A percentile compares a stretch with the other conserved stretches of the same genome.
phyloP scores from a whole-genome alignment of 352 stramenopile species.

The Globisporangium alternatum region DNA sequence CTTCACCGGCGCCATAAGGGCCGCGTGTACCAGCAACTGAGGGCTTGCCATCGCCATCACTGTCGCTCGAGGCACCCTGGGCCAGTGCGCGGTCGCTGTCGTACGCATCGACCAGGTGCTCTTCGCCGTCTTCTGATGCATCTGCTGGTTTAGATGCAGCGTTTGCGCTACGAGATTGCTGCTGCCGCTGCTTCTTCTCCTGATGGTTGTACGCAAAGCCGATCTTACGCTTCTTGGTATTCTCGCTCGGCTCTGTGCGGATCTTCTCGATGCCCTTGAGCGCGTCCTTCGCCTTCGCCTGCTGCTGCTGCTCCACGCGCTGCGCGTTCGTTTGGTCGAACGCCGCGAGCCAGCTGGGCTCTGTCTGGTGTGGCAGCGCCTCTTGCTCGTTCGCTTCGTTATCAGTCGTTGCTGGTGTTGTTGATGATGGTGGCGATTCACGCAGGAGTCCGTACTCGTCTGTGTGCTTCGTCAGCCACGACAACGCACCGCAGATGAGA shows the following conservation, averaged over 20 bases:
- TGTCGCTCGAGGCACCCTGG: slow-evolving; percentile 23
- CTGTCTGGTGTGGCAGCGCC: slow-evolving; percentile 15
- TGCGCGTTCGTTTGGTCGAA: slow-evolving; percentile 54
- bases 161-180: too few species aligned
- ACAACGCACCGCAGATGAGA: slow-evolving; percentile 86
- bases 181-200: slow-evolving; percentile 42
- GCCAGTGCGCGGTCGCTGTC: slow-evolving; percentile 50
- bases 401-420: slow-evolving; percentile 7
- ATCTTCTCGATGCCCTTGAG: slow-evolving; percentile 58
- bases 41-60: slow-evolving; percentile 24
- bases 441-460: slow-evolving; percentile 66
- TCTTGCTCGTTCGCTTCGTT: neutral
- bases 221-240: slow-evolving; percentile 70
- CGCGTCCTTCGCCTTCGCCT: slow-evolving; percentile 39
- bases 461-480: slow-evolving; percentile 78
- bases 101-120: slow-evolving; percentile 75
- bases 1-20: slow-evolving; percentile 17
- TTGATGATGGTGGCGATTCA: slow-evolving; percentile 10
- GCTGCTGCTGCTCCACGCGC: slow-evolving; percentile 40
- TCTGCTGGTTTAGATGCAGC: neutral
- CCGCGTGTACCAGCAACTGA: neutral
- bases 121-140: slow-evolving; percentile 28
- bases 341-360: slow-evolving; percentile 58
- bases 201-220: slow-evolving; percentile 59
- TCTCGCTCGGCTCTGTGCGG: slow-evolving; percentile 36